Conservation (phyloP, 352 stramenopile species). For the Achlya hypogyna region DNA sequence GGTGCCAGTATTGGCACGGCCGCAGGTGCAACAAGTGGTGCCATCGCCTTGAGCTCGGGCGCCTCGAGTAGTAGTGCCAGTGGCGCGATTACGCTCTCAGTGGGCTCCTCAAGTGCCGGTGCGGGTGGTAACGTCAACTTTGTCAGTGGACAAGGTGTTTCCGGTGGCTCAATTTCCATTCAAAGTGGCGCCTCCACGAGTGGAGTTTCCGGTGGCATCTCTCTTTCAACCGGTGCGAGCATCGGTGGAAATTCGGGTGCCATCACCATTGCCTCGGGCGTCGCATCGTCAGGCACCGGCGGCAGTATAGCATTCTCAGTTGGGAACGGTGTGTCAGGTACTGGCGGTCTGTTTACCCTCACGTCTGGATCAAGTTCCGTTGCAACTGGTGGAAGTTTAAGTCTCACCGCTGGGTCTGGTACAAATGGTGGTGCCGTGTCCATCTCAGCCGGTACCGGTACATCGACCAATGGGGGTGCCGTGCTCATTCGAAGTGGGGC, state of each 20-base stretch:
- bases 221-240: constrained; percentile 2
- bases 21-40: neutral
- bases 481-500: too few species aligned
- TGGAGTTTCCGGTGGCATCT: constrained; percentile 6
- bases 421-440: too few species aligned
- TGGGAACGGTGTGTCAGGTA: too few species aligned
- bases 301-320: too few species aligned
- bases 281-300: neutral
- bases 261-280: constrained; percentile 2
- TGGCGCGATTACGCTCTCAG: constrained; percentile 25
- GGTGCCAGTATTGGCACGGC: neutral
- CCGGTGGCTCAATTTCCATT: constrained; percentile 25
- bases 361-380: constrained; percentile 12
- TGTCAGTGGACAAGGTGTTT: constrained; percentile 17
- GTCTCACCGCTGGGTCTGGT: too few species aligned
- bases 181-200: constrained; percentile 19
- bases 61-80: constrained; percentile 7
- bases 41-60: constrained; percentile 2
- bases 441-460: too few species aligned
- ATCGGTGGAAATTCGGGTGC: constrained; percentile 6
- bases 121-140: constrained; percentile 23
- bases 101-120: constrained; percentile 27
- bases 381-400: constrained; percentile 14
- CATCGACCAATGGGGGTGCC: too few species aligned
- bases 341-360: too few species aligned